Evolutionary conservation across 2,329 filamentous ascomycete species (phyloP).

Genomic region (Ophiostoma sp.): DNA sequence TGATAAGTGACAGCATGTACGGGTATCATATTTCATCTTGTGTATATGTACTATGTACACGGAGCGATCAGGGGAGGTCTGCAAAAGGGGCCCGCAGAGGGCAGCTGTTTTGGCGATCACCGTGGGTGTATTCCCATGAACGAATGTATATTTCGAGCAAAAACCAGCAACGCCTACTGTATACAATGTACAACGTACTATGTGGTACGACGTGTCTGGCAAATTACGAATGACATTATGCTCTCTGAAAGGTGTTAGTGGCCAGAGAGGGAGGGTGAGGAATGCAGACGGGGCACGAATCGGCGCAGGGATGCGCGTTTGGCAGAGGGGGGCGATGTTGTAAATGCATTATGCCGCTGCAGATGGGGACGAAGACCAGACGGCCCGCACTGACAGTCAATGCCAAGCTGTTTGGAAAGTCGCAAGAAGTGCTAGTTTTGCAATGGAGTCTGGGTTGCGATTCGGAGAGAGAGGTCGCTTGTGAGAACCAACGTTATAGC

Average conservation of each 20-base stretch:
- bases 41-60: neutral
- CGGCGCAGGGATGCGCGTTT: constrained; percentile 6
- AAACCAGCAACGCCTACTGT: neutral
- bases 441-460: neutral
- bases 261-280: neutral
- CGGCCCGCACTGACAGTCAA: constrained; percentile 4
- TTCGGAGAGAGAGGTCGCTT: neutral
- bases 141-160: neutral
- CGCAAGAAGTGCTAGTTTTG: neutral
- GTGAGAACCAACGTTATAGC: neutral
- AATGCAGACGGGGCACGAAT: constrained; percentile 11
- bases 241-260: neutral
- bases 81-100: neutral
- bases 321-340: neutral
- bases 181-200: neutral
- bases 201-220: neutral
- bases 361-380: constrained; percentile 4
- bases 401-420: constrained; percentile 9
- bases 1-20: neutral
- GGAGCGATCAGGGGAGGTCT: constrained; percentile 7
- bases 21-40: too few relatives aligned
- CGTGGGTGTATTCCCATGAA: neutral
- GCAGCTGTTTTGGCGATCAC: neutral
- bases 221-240: constrained; percentile 1
- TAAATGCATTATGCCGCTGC: constrained; percentile 12